Base-by-base conservation (phyloP, 192 early-diverging fungal genomes). In the Linnemannia schmuckeri region DNA sequence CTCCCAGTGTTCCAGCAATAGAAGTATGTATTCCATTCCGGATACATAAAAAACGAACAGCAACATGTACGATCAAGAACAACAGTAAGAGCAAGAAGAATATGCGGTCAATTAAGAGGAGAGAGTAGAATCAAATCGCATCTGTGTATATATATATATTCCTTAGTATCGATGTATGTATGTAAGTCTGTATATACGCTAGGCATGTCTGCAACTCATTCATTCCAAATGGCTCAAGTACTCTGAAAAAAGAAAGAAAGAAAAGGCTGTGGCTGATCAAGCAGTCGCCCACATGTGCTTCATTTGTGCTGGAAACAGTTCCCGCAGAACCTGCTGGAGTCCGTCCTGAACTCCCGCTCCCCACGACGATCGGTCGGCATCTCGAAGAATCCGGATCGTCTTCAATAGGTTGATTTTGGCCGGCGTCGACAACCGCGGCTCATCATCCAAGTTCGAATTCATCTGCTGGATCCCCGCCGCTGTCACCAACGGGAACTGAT, bases 381-480 rank as follows among this genome's bases (percentile, higher is more conserved):
- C 85, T 17, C 85, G 52, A 35, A 87, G 79, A 30, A 87, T 87
- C 0, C 85, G 85, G 15, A 87, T 78, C 37, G 85, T 87, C 54
- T 87, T 87, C 10, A 87, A 68, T 52, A 87, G 63, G 24, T 87
- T 87, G 66, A 87, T 87, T 76, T 87, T 87, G 33, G 85, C 85
- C 20, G 85, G 85, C 7, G 85, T 87, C 49, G 85, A 87, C 38
- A 87, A 47, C 38, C 85, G 69, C 10, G 85, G 85, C 57, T 87
- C 85, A 12, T 87, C 85, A 12, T 87, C 85, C 72, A 87, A 66
- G 55, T 87, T 87, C 30, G 75, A 71, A 40, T 87, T 87, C 85
- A 81, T 87, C 24, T 75, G 54, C 49, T 87, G 85, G 33, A 87
- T 78, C 8, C 84, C 84, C 13, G 84, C 85, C 9, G 85, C 85